Percentiles rank a stretch among this genome's conserved stretches.
These are phyloP conservation scores for Megacollybia platyphylla DNA, from an alignment of 1,284 basidiomycete species.

Conservation along the genomic window DNA sequence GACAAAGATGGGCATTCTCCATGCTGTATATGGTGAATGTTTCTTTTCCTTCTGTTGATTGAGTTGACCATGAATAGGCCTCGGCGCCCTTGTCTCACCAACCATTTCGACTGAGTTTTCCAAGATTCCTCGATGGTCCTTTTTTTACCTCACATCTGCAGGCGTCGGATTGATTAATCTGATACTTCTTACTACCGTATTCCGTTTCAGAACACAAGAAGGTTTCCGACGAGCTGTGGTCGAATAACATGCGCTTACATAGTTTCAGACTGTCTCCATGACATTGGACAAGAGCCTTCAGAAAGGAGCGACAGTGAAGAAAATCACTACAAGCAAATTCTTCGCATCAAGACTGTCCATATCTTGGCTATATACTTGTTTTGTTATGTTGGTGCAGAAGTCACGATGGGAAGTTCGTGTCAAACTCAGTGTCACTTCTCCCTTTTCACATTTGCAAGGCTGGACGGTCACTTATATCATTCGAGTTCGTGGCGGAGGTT, in stretches of 20 bases:
- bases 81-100: slow-evolving; percentile 29
- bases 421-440: slow-evolving; percentile 14
- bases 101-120: slow-evolving; percentile 34
- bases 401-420: slow-evolving; percentile 28
- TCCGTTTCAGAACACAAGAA: slow-evolving; percentile 33
- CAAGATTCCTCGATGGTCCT: slow-evolving; percentile 23
- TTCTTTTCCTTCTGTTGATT: not conserved
- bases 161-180: slow-evolving; percentile 29
- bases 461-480: slow-evolving; percentile 39
- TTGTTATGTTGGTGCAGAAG: slow-evolving; percentile 34
- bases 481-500: slow-evolving; percentile 20
- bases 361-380: slow-evolving; percentile 29
- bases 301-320: slow-evolving; percentile 8
- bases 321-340: slow-evolving; percentile 23
- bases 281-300: slow-evolving; percentile 16
- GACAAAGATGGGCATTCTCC: slow-evolving; percentile 23
- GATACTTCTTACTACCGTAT: slow-evolving; percentile 22
- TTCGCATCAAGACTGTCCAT: slow-evolving; percentile 22
- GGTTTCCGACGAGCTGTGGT: slow-evolving; percentile 11
- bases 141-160: slow-evolving; percentile 37
- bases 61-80: slow-evolving; percentile 13
- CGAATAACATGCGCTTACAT: not conserved
- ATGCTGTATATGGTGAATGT: slow-evolving; percentile 17
- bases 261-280: slow-evolving; percentile 11
- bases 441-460: slow-evolving; percentile 11